Base-by-base conservation (phyloP, 257 asterid species). In the Craterostigma plantagineum region DNA sequence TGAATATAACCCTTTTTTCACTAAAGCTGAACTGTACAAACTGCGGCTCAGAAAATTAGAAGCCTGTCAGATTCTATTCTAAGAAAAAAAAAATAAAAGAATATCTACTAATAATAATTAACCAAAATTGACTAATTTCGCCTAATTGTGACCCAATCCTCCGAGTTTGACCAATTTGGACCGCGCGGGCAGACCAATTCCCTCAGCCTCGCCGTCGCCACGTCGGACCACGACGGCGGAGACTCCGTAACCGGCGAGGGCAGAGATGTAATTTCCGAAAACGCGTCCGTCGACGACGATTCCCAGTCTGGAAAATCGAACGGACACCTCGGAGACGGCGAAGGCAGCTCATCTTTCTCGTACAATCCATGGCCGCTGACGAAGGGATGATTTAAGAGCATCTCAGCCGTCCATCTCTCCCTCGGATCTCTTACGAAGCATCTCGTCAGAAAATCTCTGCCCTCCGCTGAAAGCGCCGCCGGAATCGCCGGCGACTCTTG, bases 351-450 rank as follows among this genome's bases (percentile, higher is more conserved):
- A 23, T 23, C 30, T 23, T 23, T 23, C 30, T 23, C 30, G 30
- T 23, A 23, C 4, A 6, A 23, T 23, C 30, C 30, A 23, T 6
- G 43, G 12, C 34, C 60, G 39, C 30, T 33, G 27, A 76, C 58
- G 16, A 77, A 77, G 0, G 75, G 76, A 49, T 77, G 91, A 11
- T 58, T 33, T 46, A 70, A 38, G 17, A 77, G 91, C 91, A 77
- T 77, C 73, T 67, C 73, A 9, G 77, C 91, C 68, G 84, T 77
- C 91, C 91, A 77, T 73, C 91, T 58, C 37, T 35, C 40, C 10
- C 46, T 43, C 0, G 77, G 77, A 41, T 65, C 73, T 58, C 61
- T 73, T 4, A 63, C 51, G 3, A 77, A 73, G 44, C 91, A 77
- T 33, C 54, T 63, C 0, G 34, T 14, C 0, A 77, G 43, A 55